phyloP scores from a whole-genome alignment of 1,284 basidiomycete genomes.

The Veloboletus limbatus region DNA sequence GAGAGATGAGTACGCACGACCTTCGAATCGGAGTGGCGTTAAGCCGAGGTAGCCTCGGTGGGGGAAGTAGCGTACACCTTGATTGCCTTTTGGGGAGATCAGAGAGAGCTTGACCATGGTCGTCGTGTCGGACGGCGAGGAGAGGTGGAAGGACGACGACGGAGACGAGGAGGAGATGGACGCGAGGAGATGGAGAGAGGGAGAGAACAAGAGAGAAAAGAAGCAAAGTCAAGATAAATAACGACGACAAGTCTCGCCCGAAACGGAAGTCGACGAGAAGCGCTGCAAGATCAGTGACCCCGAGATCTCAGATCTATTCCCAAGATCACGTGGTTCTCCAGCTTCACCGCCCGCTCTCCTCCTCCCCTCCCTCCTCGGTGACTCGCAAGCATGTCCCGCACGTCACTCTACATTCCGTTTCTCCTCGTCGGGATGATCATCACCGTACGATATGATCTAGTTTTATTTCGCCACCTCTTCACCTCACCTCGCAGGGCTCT shows the following conservation, averaged over 20 bases:
- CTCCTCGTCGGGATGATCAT: conserved; percentile 78
- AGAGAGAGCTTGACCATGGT: conserved; percentile 62
- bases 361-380: background rate
- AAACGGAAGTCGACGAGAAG: conserved; percentile 36
- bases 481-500: conserved; percentile 52
- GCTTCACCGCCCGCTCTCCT: background rate
- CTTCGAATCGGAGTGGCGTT: conserved; percentile 74
- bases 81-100: conserved; percentile 61
- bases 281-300: conserved; percentile 29
- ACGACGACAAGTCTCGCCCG: conserved; percentile 22
- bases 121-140: conserved; percentile 31
- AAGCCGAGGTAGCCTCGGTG: conserved; percentile 75
- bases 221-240: conserved; percentile 37
- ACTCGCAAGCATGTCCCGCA: conserved; percentile 45
- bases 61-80: conserved; percentile 70
- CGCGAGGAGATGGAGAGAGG: conserved; percentile 17
- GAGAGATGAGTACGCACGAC: conserved; percentile 46
- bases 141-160: conserved; percentile 28
- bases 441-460: conserved; percentile 46
- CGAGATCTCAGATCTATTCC: conserved; percentile 29
- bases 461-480: background rate
- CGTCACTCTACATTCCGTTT: conserved; percentile 46
- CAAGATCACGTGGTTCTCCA: conserved; percentile 24
- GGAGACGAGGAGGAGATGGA: conserved; percentile 27
- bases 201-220: conserved; percentile 26